Evolutionary conservation across 768 basidiomycete genomes (phyloP).

Genomic region (Lentinus brumalis): DNA sequence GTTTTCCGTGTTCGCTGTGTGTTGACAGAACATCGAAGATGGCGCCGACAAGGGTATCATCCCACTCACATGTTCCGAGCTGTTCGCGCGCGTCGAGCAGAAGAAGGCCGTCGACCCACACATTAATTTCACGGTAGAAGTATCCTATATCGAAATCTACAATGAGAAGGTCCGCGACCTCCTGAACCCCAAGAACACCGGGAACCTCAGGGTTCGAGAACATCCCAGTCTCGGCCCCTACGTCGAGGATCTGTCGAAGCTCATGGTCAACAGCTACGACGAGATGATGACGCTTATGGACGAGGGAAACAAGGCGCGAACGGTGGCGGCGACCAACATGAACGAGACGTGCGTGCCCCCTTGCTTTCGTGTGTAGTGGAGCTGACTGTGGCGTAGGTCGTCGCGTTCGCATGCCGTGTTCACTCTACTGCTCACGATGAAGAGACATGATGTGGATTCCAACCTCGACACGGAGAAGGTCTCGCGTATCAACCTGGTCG

Average conservation of each 20-base stretch:
- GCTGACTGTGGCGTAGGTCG: conserved; percentile 50
- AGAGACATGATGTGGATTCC: conserved; percentile 78
- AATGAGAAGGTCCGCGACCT: conserved; percentile 98
- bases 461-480: conserved; percentile 97
- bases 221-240: conserved; percentile 97
- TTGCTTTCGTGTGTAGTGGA: background rate
- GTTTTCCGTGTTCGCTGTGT: background rate
- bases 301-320: conserved; percentile 98
- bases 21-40: conserved; percentile 47
- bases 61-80: conserved; percentile 90
- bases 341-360: conserved; percentile 85
- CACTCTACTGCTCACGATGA: conserved; percentile 92
- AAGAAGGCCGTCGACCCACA: conserved; percentile 67
- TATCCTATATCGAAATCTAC: conserved; percentile 99
- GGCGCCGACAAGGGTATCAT: conserved; percentile 97
- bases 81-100: conserved; percentile 80
- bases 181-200: conserved; percentile 95
- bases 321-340: conserved; percentile 99
- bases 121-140: conserved; percentile 88
- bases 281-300: conserved; percentile 99
- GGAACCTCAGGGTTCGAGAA: conserved; percentile 95
- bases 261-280: conserved; percentile 86
- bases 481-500: conserved; percentile 95
- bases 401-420: conserved; percentile 99
- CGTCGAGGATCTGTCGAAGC: conserved; percentile 94